Evolutionary conservation across 257 asterid genomes (phyloP), one percentile per base, ranked within the genome.

Genomic region (Mitragyna speciosa): DNA sequence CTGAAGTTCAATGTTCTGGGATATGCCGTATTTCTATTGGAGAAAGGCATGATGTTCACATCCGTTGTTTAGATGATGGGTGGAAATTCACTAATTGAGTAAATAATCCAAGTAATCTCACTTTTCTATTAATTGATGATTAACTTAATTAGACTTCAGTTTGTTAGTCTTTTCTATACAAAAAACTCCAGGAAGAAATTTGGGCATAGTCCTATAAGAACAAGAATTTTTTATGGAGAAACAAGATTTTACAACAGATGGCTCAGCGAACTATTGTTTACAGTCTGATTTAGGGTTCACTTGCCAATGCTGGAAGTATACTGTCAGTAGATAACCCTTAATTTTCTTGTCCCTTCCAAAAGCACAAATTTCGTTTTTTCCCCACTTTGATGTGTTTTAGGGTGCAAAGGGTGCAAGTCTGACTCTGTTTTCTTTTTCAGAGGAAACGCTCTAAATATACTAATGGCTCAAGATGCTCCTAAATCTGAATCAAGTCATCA

Each of bases 391-490:
- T 73, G 31, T 58, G 63, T 48, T 30, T 31, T 17, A 31, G 19
- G 28, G 30, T 31, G 30, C 26, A 17, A 51, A 28, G 65, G 14
- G 14, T 73, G 49, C 47, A 17, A n/a, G 9, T 61, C 54, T 76
- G 56, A 36, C 66, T 63, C 41, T 43, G 36, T 28, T 77, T 78
- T 58, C 28, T 79, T 78, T 72, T 83, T 80, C 88, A 87, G 91
- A 78, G 84, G 79, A 82, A 61, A 78, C 77, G 66, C 79, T 61
- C 61, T 82, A 63, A 49, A 72, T 72, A 22, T 36, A 80, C 19
- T 67, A 67, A 87, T 93, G 98, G 86, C 88, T 63, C 88, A 80
- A 76, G 94, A 91, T 81, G 51, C 64, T 65, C 71, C 82, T 67
- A 85, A 59, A 71, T 88, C 70, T 68, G 94, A 90, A n/a, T 79